These are phyloP conservation scores for Capronia coronata DNA, from an alignment of 2,329 filamentous ascomycete genomes.

Conservation along the genomic window DNA sequence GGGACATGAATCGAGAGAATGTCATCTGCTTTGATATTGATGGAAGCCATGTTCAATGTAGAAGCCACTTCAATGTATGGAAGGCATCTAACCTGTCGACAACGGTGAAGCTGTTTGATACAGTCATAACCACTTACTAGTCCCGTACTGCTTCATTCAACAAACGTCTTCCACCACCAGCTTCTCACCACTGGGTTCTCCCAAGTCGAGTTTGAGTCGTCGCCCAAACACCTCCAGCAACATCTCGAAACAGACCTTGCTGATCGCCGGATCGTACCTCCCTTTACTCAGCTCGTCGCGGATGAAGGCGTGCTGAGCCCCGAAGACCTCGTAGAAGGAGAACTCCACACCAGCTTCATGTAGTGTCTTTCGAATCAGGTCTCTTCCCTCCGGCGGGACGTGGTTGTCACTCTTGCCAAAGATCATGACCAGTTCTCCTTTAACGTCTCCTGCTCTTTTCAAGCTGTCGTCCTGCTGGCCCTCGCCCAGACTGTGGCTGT, in stretches of 20 bases:
- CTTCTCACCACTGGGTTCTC: conserved; percentile 56
- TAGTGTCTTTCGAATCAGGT: conserved; percentile 74
- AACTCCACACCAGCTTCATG: conserved; percentile 68
- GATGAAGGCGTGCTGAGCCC: conserved; percentile 93
- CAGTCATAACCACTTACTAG: neutral
- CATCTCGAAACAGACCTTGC: conserved; percentile 85
- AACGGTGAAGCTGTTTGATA: neutral
- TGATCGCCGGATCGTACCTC: conserved; percentile 82
- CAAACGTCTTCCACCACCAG: conserved; percentile 67
- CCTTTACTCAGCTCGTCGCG: conserved; percentile 88
- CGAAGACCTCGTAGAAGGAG: conserved; percentile 83
- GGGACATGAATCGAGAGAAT: neutral
- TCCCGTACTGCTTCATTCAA: conserved; percentile 40
- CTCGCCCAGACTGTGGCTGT: conserved; percentile 67
- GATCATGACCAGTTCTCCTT: conserved; percentile 78
- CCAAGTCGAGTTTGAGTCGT: conserved; percentile 70
- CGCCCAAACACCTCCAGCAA: conserved; percentile 78
- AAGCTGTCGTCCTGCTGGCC: conserved; percentile 59
- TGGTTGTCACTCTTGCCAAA: conserved; percentile 89
- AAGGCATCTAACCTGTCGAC: too few species aligned
- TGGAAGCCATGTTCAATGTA: too few species aligned
- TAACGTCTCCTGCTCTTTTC: conserved; percentile 58
- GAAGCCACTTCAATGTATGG: too few species aligned
- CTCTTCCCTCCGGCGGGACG: conserved; percentile 73
- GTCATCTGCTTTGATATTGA: too few species aligned